A percentile compares a stretch with the other conserved stretches of the same genome.
Conservation (phyloP, 1,284 basidiomycete genomes). For the Trichosporon asahii region DNA sequence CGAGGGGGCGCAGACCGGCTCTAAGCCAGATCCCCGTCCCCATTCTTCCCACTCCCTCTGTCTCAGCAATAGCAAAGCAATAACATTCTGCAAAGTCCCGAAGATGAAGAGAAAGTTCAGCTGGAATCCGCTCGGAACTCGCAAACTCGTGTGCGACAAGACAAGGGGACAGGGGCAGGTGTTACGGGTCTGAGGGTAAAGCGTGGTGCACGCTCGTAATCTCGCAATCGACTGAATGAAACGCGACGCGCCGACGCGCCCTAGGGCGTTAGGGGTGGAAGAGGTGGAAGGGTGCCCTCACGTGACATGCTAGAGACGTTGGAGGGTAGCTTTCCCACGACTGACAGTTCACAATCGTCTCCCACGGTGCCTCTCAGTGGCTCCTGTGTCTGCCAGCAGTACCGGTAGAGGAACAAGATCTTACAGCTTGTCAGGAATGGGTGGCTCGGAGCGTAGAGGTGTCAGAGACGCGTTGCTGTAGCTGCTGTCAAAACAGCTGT, state of each 20-base stretch:
- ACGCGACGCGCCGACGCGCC: constrained; percentile 3
- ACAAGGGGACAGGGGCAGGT: neutral
- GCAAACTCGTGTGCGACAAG: neutral
- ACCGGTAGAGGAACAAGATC: too few species aligned
- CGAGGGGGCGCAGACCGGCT: too few species aligned
- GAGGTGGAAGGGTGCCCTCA: neutral
- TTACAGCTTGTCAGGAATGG: too few species aligned
- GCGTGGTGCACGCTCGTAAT: neutral
- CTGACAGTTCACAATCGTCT: too few species aligned
- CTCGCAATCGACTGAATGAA: neutral
- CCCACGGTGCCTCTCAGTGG: too few species aligned
- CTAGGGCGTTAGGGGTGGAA: neutral
- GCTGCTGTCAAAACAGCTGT: too few species aligned
- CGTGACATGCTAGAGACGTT: too few species aligned
- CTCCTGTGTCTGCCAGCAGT: too few species aligned
- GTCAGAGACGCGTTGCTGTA: too few species aligned
- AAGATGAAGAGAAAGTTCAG: neutral
- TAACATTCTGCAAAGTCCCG: neutral
- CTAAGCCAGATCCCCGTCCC: neutral
- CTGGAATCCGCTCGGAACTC: neutral
- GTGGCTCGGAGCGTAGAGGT: too few species aligned
- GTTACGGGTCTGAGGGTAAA: neutral
- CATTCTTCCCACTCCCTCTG: too few species aligned
- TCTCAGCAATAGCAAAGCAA: neutral
- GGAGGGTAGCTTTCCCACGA: too few species aligned